Conservation (phyloP, 208 protist genomes). For the Leishmania turanica region DNA sequence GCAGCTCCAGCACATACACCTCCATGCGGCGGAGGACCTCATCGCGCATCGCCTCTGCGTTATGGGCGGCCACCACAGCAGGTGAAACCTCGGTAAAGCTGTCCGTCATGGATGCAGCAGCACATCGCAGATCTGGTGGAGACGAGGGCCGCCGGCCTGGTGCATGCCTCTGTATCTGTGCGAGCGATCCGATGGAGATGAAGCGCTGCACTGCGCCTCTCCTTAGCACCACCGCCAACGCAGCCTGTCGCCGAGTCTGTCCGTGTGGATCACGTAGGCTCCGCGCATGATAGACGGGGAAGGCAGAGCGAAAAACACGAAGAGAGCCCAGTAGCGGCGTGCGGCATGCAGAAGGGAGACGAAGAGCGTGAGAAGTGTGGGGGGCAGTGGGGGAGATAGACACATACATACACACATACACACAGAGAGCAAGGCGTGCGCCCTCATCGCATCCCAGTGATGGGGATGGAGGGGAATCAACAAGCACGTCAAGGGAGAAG, state of each 20-base stretch:
- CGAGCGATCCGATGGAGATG: not conserved
- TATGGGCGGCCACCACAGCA: slow-evolving; percentile 13
- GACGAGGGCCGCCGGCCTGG: not conserved
- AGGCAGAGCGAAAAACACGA: not conserved
- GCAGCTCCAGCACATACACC: slow-evolving; percentile 41
- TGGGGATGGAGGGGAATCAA: not conserved
- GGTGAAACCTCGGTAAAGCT: slow-evolving; percentile 26
- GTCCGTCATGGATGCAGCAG: slow-evolving; percentile 15
- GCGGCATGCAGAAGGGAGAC: not conserved
- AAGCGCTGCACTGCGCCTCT: not conserved
- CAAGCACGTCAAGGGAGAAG: not conserved
- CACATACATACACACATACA: not conserved
- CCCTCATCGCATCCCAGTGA: not conserved
- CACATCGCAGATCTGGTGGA: not conserved
- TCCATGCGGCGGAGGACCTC: slow-evolving; percentile 78
- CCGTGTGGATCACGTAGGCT: not conserved
- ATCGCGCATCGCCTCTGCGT: slow-evolving; percentile 18
- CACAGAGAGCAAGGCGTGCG: not conserved
- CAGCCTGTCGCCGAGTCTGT: not conserved
- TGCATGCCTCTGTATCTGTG: slow-evolving; percentile 5
- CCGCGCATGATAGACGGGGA: not conserved
- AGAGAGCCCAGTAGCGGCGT: not conserved
- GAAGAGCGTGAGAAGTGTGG: not conserved
- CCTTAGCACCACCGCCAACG: not conserved
- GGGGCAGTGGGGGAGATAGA: not conserved